phyloP scores from a whole-genome alignment of 352 stramenopile genomes.

The Bremia lactucae region DNA sequence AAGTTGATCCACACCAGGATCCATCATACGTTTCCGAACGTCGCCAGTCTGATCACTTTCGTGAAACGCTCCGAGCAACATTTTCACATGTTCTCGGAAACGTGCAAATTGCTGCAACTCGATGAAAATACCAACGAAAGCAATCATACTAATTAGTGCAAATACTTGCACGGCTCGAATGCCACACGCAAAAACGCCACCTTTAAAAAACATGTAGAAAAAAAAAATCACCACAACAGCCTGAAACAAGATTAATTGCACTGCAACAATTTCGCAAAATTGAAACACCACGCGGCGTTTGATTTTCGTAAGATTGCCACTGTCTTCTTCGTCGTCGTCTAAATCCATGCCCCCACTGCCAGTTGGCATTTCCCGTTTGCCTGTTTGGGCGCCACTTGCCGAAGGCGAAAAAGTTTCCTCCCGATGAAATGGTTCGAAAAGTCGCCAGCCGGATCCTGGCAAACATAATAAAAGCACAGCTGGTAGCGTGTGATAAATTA shows the following conservation, averaged over 20 bases:
- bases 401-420: slow-evolving; percentile 9
- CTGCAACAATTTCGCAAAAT: slow-evolving; percentile 50
- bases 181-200: slow-evolving; percentile 45
- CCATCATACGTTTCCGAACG: slow-evolving; percentile 56
- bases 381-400: background rate
- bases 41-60: slow-evolving; percentile 69
- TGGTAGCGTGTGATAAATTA: slow-evolving; percentile 60
- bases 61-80: slow-evolving; percentile 71
- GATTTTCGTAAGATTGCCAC: slow-evolving; percentile 58
- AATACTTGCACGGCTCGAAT: slow-evolving; percentile 44
- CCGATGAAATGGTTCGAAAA: slow-evolving; percentile 69
- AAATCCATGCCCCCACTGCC: slow-evolving; percentile 16
- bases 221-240: slow-evolving; percentile 56
- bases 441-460: slow-evolving; percentile 37
- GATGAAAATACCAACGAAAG: slow-evolving; percentile 49
- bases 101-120: slow-evolving; percentile 63
- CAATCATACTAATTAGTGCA: slow-evolving; percentile 35
- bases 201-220: slow-evolving; percentile 78
- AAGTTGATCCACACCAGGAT: slow-evolving; percentile 38
- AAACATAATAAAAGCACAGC: slow-evolving; percentile 49
- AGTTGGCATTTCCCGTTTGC: slow-evolving; percentile 18
- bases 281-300: slow-evolving; percentile 65
- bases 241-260: slow-evolving; percentile 43
- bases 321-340: slow-evolving; percentile 23
- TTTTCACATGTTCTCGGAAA: slow-evolving; percentile 78